A percentile compares a stretch with the other conserved stretches of the same genome.
Conservation (phyloP, 2,329 filamentous ascomycete genomes). For the Diplodia seriata region DNA sequence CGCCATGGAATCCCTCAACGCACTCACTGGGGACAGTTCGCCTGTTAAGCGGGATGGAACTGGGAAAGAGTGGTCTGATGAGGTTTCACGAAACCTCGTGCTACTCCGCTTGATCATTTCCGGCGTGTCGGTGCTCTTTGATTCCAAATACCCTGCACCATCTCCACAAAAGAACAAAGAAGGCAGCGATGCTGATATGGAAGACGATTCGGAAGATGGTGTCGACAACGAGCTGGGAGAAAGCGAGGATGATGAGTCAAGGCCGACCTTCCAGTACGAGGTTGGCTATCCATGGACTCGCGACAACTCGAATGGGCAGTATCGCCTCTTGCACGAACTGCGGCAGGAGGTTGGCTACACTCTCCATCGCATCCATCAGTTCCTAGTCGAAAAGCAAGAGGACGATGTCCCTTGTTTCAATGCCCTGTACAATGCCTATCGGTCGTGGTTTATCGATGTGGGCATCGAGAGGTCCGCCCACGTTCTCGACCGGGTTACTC, state of each 20-base stretch:
- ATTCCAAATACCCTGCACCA: slow-evolving; percentile 62
- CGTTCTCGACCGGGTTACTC: slow-evolving; percentile 83
- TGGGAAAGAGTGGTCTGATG: slow-evolving; percentile 98
- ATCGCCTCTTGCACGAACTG: slow-evolving; percentile 78
- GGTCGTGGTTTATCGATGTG: slow-evolving; percentile 97
- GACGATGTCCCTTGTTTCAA: slow-evolving; percentile 97
- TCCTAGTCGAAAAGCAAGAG: slow-evolving; percentile 83
- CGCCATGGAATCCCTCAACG: slow-evolving; percentile 75
- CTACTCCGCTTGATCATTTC: slow-evolving; percentile 88
- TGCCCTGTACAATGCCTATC: slow-evolving; percentile 86
- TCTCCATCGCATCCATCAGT: slow-evolving; percentile 82
- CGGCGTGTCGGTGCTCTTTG: slow-evolving; percentile 87
- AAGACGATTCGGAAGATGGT: slow-evolving; percentile 54
- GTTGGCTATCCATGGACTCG: slow-evolving; percentile 81
- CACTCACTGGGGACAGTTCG: slow-evolving; percentile 81
- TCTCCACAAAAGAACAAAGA: slow-evolving; percentile 44
- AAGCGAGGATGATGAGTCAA: slow-evolving; percentile 79
- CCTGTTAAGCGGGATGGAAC: slow-evolving; percentile 90
- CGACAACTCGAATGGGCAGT: slow-evolving; percentile 63
- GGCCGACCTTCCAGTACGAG: slow-evolving; percentile 86
- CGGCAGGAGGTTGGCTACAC: slow-evolving; percentile 81
- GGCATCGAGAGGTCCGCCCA: slow-evolving; percentile 96
- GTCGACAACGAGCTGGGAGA: slow-evolving; percentile 63
- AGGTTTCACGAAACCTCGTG: slow-evolving; percentile 87
- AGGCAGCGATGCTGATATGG: slow-evolving; percentile 50